Evolutionary conservation across 495 filamentous ascomycete genomes (phyloP), one percentile per base, ranked within the genome.

Genomic region (Xylaria bambusicola): DNA sequence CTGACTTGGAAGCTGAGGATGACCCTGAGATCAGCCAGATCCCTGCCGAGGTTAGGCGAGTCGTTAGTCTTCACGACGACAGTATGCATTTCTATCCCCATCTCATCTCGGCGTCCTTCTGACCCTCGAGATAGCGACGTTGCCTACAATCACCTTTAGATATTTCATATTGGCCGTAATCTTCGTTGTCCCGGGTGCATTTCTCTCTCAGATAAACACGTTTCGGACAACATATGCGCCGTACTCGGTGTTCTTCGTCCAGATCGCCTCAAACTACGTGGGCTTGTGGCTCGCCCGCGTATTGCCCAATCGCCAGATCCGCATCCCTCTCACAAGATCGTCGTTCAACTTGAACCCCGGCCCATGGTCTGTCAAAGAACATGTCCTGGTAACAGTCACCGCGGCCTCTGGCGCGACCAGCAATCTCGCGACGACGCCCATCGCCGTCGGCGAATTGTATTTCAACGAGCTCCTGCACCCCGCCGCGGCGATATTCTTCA

Each of bases 171-270:
- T 85, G 21, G 73, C 76, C 20, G 64, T 75, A 56, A 64, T 84
- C 23, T 85, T 83, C 56, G 75, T 83, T 26, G 66, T 78, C 6
- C 80, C 81, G 1, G 81, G 81, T 8, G 81, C 81, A 3, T 79
- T 83, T 58, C 61, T 84, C 7, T 80, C 76, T 3, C 76, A 81
- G 63, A 79, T 85, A 73, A 79, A 77, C 50, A 68, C 73, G 40
- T 85, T 79, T 56, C 73, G 81, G 41, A 84, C 81, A 0, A 83
- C 80, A 9, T 72, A 75, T 23, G 80, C 82, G 1, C 80, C 77
- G 2, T 85, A 84, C 61, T 82, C 81, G 1, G 71, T 84, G 51
- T 83, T 85, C 62, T 84, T 85, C 56, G 82, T 84, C 29, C 80
- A 82, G 58, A 82, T 83, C 15, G 80, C 79, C 6, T 77, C 74